A percentile compares a stretch with the other conserved stretches of the same genome.
These are phyloP conservation scores for Chrysanthemum lavandulifolium DNA, from an alignment of 129 eudicot species.

Conservation along the genomic window DNA sequence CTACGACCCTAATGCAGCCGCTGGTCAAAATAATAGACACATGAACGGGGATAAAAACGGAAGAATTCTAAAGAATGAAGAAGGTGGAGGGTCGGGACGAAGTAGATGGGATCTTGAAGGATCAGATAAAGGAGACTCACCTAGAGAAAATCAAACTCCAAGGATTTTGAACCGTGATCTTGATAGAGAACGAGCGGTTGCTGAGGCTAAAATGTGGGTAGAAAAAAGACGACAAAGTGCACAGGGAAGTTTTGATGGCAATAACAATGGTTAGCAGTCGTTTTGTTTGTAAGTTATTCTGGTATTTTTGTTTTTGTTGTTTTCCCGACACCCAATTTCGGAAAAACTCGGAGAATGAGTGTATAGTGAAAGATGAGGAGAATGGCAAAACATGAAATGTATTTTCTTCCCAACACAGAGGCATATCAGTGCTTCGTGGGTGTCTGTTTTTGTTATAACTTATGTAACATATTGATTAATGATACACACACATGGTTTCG, in stretches of 20 bases:
- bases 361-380: conserved; percentile 34
- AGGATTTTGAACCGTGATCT: conserved; percentile 65
- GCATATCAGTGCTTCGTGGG: conserved; percentile 29
- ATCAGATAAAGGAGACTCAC: conserved; percentile 81
- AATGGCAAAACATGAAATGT: conserved; percentile 27
- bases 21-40: conserved; percentile 41
- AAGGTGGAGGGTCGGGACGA: conserved; percentile 76
- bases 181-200: conserved; percentile 92
- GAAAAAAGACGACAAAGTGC: conserved; percentile 73
- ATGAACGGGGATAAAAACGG: conserved; percentile 40
- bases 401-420: conserved; percentile 22
- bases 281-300: conserved; percentile 18
- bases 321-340: conserved; percentile 12
- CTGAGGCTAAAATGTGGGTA: conserved; percentile 99
- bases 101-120: conserved; percentile 77
- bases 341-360: conserved; percentile 21
- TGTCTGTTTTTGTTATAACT: conserved; percentile 12
- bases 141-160: conserved; percentile 64
- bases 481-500: conserved; percentile 18
- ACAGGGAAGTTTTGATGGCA: conserved; percentile 70
- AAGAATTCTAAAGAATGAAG: conserved; percentile 59
- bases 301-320: neutral
- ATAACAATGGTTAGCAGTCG: conserved; percentile 29
- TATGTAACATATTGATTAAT: conserved; percentile 24
- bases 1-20: conserved; percentile 48